Evolutionary conservation across 805 yeast genomes (phyloP), one percentile per base, ranked within the genome.

Genomic region (Yamadazyma nakazawae): DNA sequence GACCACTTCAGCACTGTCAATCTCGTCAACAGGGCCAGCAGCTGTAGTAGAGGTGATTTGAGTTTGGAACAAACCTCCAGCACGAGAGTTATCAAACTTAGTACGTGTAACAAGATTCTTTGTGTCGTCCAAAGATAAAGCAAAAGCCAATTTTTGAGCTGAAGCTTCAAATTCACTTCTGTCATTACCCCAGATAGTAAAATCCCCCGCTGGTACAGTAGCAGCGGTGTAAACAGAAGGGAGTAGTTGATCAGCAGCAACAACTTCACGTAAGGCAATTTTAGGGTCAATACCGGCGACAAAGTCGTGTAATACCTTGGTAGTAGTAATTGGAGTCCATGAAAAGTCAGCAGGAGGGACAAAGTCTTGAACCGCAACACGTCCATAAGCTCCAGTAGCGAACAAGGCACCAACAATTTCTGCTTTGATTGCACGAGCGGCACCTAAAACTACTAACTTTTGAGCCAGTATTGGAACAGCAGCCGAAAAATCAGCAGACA

Each of bases 1-100:
- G 6, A 82, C 77, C 18, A 85, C 72, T 55, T 82, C 84, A 11
- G 92, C 85, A 39, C 75, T 59, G 45, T 82, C 87, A 43, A 84
- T 67, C 24, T 65, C 53, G 16, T 58, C 41, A 19, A 47, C 44
- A 17, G 50, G 36, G 8, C 34, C 35, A 11, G 38, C 28, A n/a
- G 32, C 24, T 17, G 48, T 28, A 6, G 61, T 50, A 6, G 76
- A 67, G 24, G 72, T 64, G 42, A 85, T 68, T 58, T 84, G 87
- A 34, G 90, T 77, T 64, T 85, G 88, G 62, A 83, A 82, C 8
- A 80, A 61, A 51, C 97, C 97, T 31, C 91, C 92, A 43, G 78
- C 79, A 13, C 80, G 70, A 32, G 74, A 61, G 63, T 88, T 90
- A 64, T 92, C 96, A 57, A 72, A 88, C 58, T 79, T 79, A 43